Base-by-base conservation (phyloP, 2,329 filamentous ascomycete genomes). In the Trichoderma polysporum region DNA sequence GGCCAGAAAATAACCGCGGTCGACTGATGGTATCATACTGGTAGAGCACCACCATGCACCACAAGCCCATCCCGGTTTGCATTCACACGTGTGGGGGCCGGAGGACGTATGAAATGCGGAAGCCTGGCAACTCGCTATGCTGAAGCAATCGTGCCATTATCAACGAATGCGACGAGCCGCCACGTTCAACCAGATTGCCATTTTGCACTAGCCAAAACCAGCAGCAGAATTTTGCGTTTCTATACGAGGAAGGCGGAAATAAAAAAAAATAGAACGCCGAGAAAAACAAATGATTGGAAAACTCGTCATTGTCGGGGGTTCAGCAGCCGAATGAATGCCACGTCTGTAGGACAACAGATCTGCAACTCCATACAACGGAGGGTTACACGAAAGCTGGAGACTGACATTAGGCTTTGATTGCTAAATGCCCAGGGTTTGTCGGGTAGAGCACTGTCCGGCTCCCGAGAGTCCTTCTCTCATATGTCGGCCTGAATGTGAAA, bases 371-470 rank as follows among this genome's bases (percentile, higher is more conserved):
- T 25, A 33, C 10, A 37, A 22, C 39, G 53, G 62, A 58, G 62
- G 62, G 62, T 66, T 31, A 33, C 62, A 66, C 62, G 19, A 57
- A 33, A 19, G 12, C 50, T 37, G 61, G 25, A 47, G 9, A 47
- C 39, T 35, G 19, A 45, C 61, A 33, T 22, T 47, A 47, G 61
- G 37, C 35, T 10, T 53, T 35, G 27, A n/a, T 13, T n/a, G n/a
- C 27, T 27, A 15, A 19, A 47, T 9, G 37, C 29, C n/a, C 19
- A 33, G 15, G 17, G 22, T 22, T 45, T 45, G 12, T 66, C 62
- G 62, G 62, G 41, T 66, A 66, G 54, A 58, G 53, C 62, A 66
- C 62, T 58, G 22, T 47, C 45, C 41, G 41, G n/a, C 45, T 56
- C 37, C 61, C 61, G 61, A 45, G 27, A 41, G 27, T 33, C 17